A percentile compares a stretch with the other conserved stretches of the same genome.
These are phyloP conservation scores for Paracorniculantispora psalliotae DNA, from an alignment of 2,329 filamentous ascomycete species.

Conservation along the genomic window DNA sequence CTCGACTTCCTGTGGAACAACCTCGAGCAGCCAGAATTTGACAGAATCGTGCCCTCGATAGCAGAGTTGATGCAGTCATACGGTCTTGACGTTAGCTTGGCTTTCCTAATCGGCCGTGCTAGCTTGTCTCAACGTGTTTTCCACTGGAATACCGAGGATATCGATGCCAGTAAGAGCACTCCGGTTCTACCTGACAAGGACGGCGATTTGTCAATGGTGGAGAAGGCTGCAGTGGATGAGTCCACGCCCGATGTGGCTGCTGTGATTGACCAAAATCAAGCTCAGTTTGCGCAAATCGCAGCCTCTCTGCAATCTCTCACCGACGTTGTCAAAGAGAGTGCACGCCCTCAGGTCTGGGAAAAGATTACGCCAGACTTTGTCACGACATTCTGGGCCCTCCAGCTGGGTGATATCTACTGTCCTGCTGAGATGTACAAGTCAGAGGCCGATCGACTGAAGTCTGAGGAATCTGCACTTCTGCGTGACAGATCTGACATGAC, in stretches of 20 bases:
- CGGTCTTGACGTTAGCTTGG: slow-evolving; percentile 72
- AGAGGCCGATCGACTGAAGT: slow-evolving; percentile 65
- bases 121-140: slow-evolving; percentile 65
- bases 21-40: slow-evolving; percentile 70
- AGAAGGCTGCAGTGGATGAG: slow-evolving; percentile 26
- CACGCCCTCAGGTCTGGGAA: slow-evolving; percentile 61
- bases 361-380: slow-evolving; percentile 78
- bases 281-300: slow-evolving; percentile 23
- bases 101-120: slow-evolving; percentile 76
- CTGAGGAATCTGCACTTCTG: slow-evolving; percentile 61
- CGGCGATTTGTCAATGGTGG: slow-evolving; percentile 52
- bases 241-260: slow-evolving; percentile 23
- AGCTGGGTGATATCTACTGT: slow-evolving; percentile 74
- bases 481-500: slow-evolving; percentile 70
- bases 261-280: slow-evolving; percentile 26
- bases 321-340: slow-evolving; percentile 56
- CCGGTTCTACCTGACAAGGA: slow-evolving; percentile 42
- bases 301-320: slow-evolving; percentile 63
- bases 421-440: slow-evolving; percentile 72
- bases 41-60: slow-evolving; percentile 70
- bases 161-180: slow-evolving; percentile 25
- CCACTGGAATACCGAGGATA: slow-evolving; percentile 35
- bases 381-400: slow-evolving; percentile 86
- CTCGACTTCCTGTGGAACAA: slow-evolving; percentile 83
- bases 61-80: slow-evolving; percentile 70